Base-by-base conservation (phyloP, 2,329 filamentous ascomycete species). In the Pseudogymnoascus sp. region DNA sequence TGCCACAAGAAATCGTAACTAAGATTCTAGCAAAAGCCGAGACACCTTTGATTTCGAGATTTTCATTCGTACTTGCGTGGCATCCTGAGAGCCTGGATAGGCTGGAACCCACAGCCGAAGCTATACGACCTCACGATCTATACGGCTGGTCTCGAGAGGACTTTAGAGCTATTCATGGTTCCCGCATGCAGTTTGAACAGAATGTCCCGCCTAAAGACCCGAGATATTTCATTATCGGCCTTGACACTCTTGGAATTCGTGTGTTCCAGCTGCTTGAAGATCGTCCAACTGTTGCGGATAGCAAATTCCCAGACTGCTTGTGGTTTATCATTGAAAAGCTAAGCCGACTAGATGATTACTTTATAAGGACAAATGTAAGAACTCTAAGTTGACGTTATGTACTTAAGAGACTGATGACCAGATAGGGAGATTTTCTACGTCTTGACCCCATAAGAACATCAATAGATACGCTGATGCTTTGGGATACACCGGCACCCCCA, bases 311-410 rank as follows among this genome's bases (percentile, higher is more conserved):
- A 36, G 37, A 23, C 36, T 36, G 59, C 36, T 8, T 25, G 23
- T 61, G 59, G 59, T 61, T 44, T 61, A 61, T 61, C 34, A 34
- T 61, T 38, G 59, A 61, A 16, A 38, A 61, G 31, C 28, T 61
- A 5, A 38, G 31, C 18, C 36, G 36, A n/a, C 59, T 61, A 8
- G 59, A 61, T 18, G 59, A 61, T 23, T 61, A 37, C 23, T 5
- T 18, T n/a, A 38, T 61, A 25, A 38, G 23, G 37, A 37, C 59
- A 61, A 61, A 61, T 23, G 59, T 61, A 23, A 25, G 59, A 18
- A 37, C 12, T 12, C 21, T 42, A 8, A 34, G 37, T 61, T 61
- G 59, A 16, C 21, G 11, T 5, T 18, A n/a, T 38, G 37, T 25
- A 5, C 21, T 21, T 21, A 34, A 38, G 6, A 37, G 8, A 61